Evolutionary conservation across 2,329 filamentous ascomycete genomes (phyloP).

Genomic region (Pestalotiopsis sp.): DNA sequence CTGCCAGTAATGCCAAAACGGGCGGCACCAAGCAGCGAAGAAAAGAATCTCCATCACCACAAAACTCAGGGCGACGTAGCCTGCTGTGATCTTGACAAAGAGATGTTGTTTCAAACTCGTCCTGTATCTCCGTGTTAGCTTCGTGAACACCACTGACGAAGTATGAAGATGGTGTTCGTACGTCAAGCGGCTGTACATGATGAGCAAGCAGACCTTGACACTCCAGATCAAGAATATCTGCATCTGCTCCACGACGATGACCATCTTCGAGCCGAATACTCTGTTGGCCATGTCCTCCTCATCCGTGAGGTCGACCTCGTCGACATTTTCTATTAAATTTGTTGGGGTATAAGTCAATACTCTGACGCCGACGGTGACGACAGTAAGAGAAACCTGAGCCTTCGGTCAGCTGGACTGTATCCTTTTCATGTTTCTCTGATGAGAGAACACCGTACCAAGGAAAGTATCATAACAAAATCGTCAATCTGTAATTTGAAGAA

Average conservation of each 20-base stretch:
- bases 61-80: conserved; percentile 48
- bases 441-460: conserved; percentile 39
- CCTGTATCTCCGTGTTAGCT: conserved; percentile 22
- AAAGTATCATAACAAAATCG: conserved; percentile 56
- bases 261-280: conserved; percentile 58
- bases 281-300: conserved; percentile 38
- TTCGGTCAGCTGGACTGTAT: conserved; percentile 11
- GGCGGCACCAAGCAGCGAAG: conserved; percentile 54
- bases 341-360: conserved; percentile 55
- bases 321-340: conserved; percentile 56
- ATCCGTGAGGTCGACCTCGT: conserved; percentile 45
- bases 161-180: conserved; percentile 23
- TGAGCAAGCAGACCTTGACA: conserved; percentile 56
- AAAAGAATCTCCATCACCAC: conserved; percentile 52
- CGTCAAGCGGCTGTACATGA: conserved; percentile 58
- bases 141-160: background rate
- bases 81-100: conserved; percentile 47
- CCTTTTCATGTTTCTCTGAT: background rate
- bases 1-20: conserved; percentile 58
- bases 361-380: conserved; percentile 55
- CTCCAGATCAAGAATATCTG: conserved; percentile 60
- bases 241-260: conserved; percentile 60
- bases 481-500: conserved; percentile 52
- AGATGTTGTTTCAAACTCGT: conserved; percentile 46
- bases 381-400: conserved; percentile 47